phyloP scores from a whole-genome alignment of 805 yeast species.

The Cyberlindnera americana region DNA sequence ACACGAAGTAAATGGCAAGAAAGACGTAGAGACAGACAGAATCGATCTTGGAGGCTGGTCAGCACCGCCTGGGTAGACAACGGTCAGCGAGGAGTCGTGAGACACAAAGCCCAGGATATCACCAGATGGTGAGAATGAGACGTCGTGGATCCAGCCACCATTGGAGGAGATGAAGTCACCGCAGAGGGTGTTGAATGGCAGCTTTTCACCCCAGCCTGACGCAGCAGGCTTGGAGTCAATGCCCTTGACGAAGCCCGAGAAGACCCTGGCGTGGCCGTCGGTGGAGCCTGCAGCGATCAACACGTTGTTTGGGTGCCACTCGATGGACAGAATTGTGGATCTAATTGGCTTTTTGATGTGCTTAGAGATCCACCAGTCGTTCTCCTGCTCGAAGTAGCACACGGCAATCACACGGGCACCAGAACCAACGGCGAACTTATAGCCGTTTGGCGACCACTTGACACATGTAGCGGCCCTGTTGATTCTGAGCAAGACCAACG shows the following conservation, averaged over 20 bases:
- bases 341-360: conserved; percentile 94
- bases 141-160: conserved; percentile 92
- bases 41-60: conserved; percentile 63
- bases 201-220: conserved; percentile 88
- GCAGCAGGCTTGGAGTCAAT: conserved; percentile 80
- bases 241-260: conserved; percentile 84
- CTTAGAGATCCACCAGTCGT: conserved; percentile 99
- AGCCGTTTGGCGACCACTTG: conserved; percentile 93
- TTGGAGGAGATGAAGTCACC: conserved; percentile 71
- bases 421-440: conserved; percentile 95
- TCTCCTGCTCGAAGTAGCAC: conserved; percentile 92
- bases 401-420: conserved; percentile 93
- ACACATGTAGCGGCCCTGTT: conserved; percentile 94
- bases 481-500: conserved; percentile 87
- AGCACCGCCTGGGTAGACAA: conserved; percentile 72
- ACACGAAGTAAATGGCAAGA: conserved; percentile 77
- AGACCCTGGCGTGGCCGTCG: conserved; percentile 88
- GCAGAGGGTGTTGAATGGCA: conserved; percentile 90
- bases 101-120: conserved; percentile 76
- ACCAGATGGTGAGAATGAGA: conserved; percentile 77
- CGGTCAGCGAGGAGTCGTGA: conserved; percentile 80
- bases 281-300: conserved; percentile 88
- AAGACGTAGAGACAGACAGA: conserved; percentile 55
- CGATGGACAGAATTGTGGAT: conserved; percentile 76
- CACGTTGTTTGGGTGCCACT: conserved; percentile 94